Base-by-base conservation (phyloP, 1,284 basidiomycete genomes). In the Phellinidium pouzarii region DNA sequence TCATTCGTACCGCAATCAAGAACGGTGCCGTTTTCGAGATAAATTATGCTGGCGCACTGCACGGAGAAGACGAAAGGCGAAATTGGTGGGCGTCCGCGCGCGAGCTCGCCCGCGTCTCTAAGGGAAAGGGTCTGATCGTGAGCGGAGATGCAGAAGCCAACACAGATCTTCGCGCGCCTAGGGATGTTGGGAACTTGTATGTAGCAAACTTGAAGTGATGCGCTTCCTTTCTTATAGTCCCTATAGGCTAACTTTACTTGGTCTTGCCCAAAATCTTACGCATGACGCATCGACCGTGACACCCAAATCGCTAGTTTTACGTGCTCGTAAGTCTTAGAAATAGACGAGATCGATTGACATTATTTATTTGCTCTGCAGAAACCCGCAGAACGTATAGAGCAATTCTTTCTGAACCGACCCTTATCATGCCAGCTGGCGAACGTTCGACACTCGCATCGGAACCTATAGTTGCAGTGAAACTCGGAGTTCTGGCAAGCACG, bases 11-110 rank as follows among this genome's bases (percentile, higher is more conserved):
- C 0, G 89, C 91, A 0, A 72, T 91, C 11, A 84, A 85, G 60
- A 89, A 91, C 58, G 92, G 92, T 4, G 84, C 83, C 0, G 83
- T 84, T 0, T 93, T 94, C 61, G 91, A 94, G 65, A 77, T 94
- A 46, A 75, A 72, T 54, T 91, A 94, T 59, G 76, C 78, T 0
- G 87, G 87, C 14, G 84, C 86, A 0, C 66, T 91, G 0, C 79
- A 80, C 1, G 80, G 75, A 0, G 79, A 82, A 44, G 72, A 72
- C 4, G 81, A 81, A 26, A 85, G 87, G 65, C 68, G 85, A 44
- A 87, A 90, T 55, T 91, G 88, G 89, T 91, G 89, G 85, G 82
- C 84, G 0, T 74, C 79, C 0, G 79, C 86, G 14, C 71, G 82
- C 31, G 89, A 91, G 63, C 70, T 91, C 2, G 73, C 79, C 11